Base-by-base conservation (phyloP, 1,139 yeast genomes). In the Zygosaccharomyces pseudobailii region DNA sequence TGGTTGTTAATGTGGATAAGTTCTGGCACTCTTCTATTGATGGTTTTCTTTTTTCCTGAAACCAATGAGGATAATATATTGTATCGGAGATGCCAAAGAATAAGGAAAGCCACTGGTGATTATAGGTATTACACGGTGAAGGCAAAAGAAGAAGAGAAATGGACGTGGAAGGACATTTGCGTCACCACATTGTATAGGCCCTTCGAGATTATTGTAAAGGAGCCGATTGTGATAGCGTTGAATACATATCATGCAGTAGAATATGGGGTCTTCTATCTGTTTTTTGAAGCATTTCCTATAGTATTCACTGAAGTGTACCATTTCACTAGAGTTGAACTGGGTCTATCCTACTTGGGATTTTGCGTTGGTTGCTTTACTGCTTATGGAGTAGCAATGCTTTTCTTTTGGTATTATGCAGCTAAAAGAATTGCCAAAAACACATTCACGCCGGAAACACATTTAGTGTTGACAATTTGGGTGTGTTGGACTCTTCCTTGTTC, bases 111-210 rank as follows among this genome's bases (percentile, higher is more conserved):
- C 7, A 77, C 83, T 6, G 79, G 79, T 2, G 76, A 74, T 51
- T 47, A 62, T 36, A 67, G 65, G 21, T 68, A 73, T 35, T 63
- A 43, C 63, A 70, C 50, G 57, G 68, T 56, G 25, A 61, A 68
- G 44, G 68, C 67, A 13, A 55, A 52, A 61, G 71, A 43, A 62
- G 70, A 59, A 32, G 61, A 43, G 63, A 62, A 53, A 48, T 57
- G 55, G 41, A 58, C 71, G 40, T 56, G 59, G 42, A 40, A 52
- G 47, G 61, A 61, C 55, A 45, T 71, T 28, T 54, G 69, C 6
- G 53, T 66, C 23, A 77, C 75, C 51, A 63, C 75, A 42, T 64
- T 80, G 58, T 80, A 75, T 74, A 66, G 77, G 58, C 80, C 80
- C 3, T 43, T 76, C 43, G 72, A 71, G 50, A 69, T 75, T 38